These are phyloP conservation scores for Solanum ossicruentum DNA, from an alignment of 257 asterid species.

Conservation along the genomic window DNA sequence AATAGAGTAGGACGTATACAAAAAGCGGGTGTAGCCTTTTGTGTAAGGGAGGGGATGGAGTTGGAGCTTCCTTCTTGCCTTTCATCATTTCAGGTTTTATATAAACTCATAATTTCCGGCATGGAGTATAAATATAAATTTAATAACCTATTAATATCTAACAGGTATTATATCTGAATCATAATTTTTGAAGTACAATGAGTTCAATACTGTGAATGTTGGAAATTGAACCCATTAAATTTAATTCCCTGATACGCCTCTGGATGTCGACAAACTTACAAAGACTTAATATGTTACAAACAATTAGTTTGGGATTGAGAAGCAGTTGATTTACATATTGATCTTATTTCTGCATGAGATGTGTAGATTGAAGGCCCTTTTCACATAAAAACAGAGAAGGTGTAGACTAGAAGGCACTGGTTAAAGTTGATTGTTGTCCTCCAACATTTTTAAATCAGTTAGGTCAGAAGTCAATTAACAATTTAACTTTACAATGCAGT, in stretches of 20 bases:
- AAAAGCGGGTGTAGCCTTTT: background rate
- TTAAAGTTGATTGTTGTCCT: background rate
- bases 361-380: background rate
- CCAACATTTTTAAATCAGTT: background rate
- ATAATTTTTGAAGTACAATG: background rate
- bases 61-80: no score
- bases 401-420: background rate
- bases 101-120: background rate
- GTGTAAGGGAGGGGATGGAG: background rate
- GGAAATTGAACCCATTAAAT: background rate
- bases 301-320: background rate
- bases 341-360: background rate
- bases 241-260: background rate
- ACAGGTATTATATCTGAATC: background rate
- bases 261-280: background rate
- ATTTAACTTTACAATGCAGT: slow-evolving; percentile 18
- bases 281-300: background rate
- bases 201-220: background rate
- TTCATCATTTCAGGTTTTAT: background rate
- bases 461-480: background rate
- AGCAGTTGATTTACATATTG: background rate
- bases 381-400: background rate
- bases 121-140: background rate
- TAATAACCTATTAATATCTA: background rate
- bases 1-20: background rate